phyloP scores from a whole-genome alignment of 2,329 filamentous ascomycete species.

The Botrytis paeoniae region DNA sequence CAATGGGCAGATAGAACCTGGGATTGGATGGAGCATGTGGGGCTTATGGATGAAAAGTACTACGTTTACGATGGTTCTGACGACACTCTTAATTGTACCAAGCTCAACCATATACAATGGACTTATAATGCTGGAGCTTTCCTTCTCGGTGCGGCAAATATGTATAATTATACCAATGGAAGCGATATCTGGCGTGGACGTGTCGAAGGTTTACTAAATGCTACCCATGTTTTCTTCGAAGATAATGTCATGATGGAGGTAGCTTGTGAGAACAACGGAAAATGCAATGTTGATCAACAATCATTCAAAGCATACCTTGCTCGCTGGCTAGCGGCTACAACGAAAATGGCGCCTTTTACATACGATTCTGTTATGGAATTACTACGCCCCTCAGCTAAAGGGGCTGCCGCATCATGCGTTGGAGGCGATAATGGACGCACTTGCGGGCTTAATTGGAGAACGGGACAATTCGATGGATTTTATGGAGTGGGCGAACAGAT shows the following conservation, averaged over 20 bases:
- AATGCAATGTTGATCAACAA: conserved; percentile 58
- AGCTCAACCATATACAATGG: conserved; percentile 61
- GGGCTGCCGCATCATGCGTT: conserved; percentile 56
- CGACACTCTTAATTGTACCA: conserved; percentile 54
- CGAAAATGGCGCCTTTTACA: conserved; percentile 62
- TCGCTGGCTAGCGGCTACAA: conserved; percentile 59
- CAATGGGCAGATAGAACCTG: conserved; percentile 75
- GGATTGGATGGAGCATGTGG: conserved; percentile 60
- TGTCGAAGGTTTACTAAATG: conserved; percentile 55
- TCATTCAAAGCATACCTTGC: conserved; percentile 61
- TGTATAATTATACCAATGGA: conserved; percentile 61
- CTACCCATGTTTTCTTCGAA: conserved; percentile 53
- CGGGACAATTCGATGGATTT: conserved; percentile 44
- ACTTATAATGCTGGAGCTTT: conserved; percentile 67
- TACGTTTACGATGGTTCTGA: conserved; percentile 62
- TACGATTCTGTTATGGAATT: conserved; percentile 51
- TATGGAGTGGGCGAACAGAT: conserved; percentile 61
- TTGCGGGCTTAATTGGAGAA: conserved; percentile 61
- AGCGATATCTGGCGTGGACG: conserved; percentile 58
- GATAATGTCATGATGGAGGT: conserved; percentile 61
- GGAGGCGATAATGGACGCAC: conserved; percentile 58
- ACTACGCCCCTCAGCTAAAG: conserved; percentile 52
- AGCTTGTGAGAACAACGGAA: conserved; percentile 57
- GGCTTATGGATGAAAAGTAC: conserved; percentile 58
- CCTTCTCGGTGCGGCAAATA: conserved; percentile 63